phyloP scores from a whole-genome alignment of 106 monocot genomes.

The Allium fistulosum region DNA sequence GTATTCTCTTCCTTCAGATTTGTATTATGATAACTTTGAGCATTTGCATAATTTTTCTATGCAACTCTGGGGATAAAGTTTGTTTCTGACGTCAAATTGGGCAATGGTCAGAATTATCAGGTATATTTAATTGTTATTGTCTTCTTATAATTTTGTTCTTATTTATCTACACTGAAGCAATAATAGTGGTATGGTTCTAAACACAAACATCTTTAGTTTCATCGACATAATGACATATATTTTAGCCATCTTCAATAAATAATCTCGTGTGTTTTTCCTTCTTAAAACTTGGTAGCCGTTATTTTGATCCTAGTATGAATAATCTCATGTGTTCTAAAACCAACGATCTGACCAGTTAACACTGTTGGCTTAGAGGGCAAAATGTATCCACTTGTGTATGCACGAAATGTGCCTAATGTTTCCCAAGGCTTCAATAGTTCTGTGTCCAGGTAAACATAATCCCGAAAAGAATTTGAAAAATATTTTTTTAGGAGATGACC shows the following conservation, averaged over 20 bases:
- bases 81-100: conserved; percentile 2
- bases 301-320: background rate
- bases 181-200: background rate
- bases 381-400: conserved; percentile 23
- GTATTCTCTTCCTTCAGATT: no score
- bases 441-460: conserved; percentile 4
- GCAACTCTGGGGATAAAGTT: no score
- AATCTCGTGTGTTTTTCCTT: no score
- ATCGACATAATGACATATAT: background rate
- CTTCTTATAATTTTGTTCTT: background rate
- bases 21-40: no score
- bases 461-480: background rate
- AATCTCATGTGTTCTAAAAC: background rate
- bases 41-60: no score
- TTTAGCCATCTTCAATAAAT: no score
- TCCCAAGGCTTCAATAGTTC: conserved; percentile 7
- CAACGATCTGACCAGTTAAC: background rate
- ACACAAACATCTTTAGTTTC: background rate
- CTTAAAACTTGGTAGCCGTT: no score
- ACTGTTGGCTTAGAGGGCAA: background rate
- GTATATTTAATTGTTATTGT: background rate
- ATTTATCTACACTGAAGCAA: background rate
- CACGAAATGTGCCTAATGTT: conserved; percentile 12
- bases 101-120: conserved; percentile 7
- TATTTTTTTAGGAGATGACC: background rate